These are phyloP conservation scores for Anethum foeniculum DNA, from an alignment of 140 eudicot species.

Conservation along the genomic window DNA sequence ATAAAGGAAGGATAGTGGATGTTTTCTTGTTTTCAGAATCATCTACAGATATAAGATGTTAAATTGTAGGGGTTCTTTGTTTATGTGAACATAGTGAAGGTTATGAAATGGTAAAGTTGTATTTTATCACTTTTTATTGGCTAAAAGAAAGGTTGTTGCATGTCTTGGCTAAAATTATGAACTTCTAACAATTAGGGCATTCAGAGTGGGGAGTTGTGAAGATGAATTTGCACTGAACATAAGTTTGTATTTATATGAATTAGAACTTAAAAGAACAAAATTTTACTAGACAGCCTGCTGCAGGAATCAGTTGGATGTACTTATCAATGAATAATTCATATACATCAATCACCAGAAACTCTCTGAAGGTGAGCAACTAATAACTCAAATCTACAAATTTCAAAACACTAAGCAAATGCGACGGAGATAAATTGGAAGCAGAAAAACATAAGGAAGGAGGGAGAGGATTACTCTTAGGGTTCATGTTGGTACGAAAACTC, in stretches of 20 bases:
- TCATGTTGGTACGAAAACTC: conserved; percentile 45
- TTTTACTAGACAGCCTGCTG: background rate
- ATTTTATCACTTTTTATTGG: too few species aligned
- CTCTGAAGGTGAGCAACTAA: background rate
- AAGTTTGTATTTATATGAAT: background rate
- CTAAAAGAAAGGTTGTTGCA: too few species aligned
- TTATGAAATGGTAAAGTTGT: too few species aligned
- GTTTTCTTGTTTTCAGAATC: too few species aligned
- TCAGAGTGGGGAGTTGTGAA: background rate
- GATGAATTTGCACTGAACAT: background rate
- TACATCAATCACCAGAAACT: background rate
- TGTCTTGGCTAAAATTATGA: too few species aligned
- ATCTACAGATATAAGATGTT: too few species aligned
- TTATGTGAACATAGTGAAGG: too few species aligned
- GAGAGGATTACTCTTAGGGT: conserved; percentile 14
- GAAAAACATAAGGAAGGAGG: background rate
- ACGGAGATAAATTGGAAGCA: background rate
- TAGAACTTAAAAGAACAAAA: background rate
- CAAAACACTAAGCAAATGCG: background rate
- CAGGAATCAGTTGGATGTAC: background rate
- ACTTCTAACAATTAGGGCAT: background rate
- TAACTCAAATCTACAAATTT: background rate
- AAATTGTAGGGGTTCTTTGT: too few species aligned
- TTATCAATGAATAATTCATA: background rate
- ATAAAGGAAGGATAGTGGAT: too few species aligned